These are phyloP conservation scores for Aureobasidium subglaciale DNA, from an alignment of 2,329 filamentous ascomycete species.

Conservation along the genomic window DNA sequence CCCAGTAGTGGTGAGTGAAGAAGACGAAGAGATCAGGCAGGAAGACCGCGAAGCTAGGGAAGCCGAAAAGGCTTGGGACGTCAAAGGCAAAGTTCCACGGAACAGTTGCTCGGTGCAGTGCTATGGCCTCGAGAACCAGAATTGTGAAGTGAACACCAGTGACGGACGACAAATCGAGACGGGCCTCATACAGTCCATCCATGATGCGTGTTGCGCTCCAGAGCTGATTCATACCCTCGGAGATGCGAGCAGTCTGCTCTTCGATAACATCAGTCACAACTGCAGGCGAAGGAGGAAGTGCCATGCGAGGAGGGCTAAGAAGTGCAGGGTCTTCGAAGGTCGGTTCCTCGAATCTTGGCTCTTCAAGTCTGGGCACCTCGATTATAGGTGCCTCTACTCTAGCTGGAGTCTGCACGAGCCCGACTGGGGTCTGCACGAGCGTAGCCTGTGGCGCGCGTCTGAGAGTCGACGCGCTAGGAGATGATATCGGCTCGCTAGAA, in stretches of 20 bases:
- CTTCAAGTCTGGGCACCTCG: neutral
- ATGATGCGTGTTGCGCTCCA: constrained; percentile 61
- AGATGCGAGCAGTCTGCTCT: constrained; percentile 58
- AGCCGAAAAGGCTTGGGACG: constrained; percentile 56
- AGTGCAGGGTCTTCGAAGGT: neutral
- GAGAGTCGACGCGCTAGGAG: neutral
- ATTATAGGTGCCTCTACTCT: neutral
- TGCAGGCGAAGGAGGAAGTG: constrained; percentile 73
- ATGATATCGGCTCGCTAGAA: neutral
- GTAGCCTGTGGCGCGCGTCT: too few relatives aligned
- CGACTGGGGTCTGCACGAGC: neutral
- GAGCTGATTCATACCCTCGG: constrained; percentile 56
- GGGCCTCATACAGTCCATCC: constrained; percentile 58
- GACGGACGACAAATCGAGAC: constrained; percentile 65
- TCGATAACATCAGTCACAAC: constrained; percentile 72
- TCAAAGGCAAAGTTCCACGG: constrained; percentile 66
- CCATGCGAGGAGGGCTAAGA: constrained; percentile 15
- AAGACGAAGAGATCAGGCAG: constrained; percentile 77
- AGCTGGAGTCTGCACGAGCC: neutral
- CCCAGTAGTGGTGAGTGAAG: constrained; percentile 72
- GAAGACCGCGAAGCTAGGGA: constrained; percentile 48
- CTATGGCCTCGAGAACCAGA: constrained; percentile 61
- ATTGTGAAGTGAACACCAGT: constrained; percentile 63
- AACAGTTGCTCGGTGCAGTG: constrained; percentile 63
- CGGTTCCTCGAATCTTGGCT: neutral